Base-by-base conservation (phyloP, 2,329 filamentous ascomycete species). In the Plenodomus biglobosus region DNA sequence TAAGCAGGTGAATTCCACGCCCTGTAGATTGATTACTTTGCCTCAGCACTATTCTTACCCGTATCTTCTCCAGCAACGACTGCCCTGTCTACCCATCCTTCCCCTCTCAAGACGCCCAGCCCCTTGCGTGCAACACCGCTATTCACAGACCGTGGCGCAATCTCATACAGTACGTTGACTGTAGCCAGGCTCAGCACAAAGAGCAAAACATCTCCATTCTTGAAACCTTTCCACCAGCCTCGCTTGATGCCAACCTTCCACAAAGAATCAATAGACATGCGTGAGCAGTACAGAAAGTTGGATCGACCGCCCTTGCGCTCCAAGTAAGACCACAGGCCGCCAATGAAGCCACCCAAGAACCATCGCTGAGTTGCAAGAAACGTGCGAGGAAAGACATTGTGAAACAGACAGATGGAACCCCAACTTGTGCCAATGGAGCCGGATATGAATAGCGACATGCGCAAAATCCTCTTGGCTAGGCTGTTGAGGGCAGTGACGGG, bases 221-320 rank as follows among this genome's bases (percentile, higher is more conserved):
- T 83, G 68, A 94, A 80, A 10, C 89, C 89, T 56, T 81, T 84
- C 90, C 92, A 96, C 84, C 90, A 90, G 1, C 90, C 82, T 27
- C 86, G 79, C 83, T 97, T 97, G 46, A 88, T 83, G n/a, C 92
- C 91, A 0, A 95, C 90, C 76, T 95, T 95, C 90, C 91, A 97
- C 38, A 91, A 72, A 32, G 84, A 89, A 68, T 95, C 88, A 22
- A 96, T 78, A 50, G 87, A 90, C n/a, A 86, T 76, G 2, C 92
- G 81, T 22, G 88, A 84, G 55, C 84, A 85, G 71, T 94, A 94
- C 52, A 96, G 62, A 71, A 95, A 95, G 45, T 89, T 81, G 1
- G 80, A 78, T 82, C 51, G 53, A 2, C 70, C 64, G 18, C 80
- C 76, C 41, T 78, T 76, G 38, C 85, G 78, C 66, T 91, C 87